Conservation (phyloP, 139 green algal species). For the Chlorella ohadii region DNA sequence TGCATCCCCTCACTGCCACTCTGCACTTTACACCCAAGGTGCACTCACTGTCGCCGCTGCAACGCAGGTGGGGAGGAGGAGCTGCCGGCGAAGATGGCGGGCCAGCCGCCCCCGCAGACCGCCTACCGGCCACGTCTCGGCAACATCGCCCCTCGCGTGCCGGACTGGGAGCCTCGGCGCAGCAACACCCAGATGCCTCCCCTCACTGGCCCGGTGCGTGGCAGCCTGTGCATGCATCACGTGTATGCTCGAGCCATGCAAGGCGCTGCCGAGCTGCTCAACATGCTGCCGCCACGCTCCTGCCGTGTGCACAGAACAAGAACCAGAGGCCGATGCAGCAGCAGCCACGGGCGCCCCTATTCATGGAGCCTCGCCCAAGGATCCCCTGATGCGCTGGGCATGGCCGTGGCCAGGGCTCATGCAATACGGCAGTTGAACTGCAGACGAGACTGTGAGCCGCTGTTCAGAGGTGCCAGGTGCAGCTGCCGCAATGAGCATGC, state of each 20-base stretch:
- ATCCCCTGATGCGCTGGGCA: no score
- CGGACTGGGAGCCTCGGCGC: not conserved
- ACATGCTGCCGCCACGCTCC: not conserved
- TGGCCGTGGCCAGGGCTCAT: no score
- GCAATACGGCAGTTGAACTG: no score
- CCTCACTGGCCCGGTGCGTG: conserved; percentile 4
- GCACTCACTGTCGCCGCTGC: no score
- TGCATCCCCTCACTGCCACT: no score
- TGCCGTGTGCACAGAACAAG: conserved; percentile 1
- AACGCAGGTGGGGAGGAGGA: conserved; percentile 1
- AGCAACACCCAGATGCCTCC: conserved; percentile 26
- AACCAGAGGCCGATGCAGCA: not conserved
- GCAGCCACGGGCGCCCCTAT: not conserved
- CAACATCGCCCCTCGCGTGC: conserved; percentile 22
- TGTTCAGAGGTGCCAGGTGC: no score
- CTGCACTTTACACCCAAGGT: no score
- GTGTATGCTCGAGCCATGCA: not conserved
- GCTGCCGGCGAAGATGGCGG: not conserved
- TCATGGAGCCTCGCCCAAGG: not conserved
- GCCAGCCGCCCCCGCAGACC: not conserved
- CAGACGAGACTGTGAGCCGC: no score
- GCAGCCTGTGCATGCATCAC: not conserved
- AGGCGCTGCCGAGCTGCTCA: not conserved
- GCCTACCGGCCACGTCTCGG: not conserved
- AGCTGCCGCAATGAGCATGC: no score